A percentile compares a stretch with the other conserved stretches of the same genome.
Conservation (phyloP, 1,284 basidiomycete species). For the Papiliotrema fonsecae region DNA sequence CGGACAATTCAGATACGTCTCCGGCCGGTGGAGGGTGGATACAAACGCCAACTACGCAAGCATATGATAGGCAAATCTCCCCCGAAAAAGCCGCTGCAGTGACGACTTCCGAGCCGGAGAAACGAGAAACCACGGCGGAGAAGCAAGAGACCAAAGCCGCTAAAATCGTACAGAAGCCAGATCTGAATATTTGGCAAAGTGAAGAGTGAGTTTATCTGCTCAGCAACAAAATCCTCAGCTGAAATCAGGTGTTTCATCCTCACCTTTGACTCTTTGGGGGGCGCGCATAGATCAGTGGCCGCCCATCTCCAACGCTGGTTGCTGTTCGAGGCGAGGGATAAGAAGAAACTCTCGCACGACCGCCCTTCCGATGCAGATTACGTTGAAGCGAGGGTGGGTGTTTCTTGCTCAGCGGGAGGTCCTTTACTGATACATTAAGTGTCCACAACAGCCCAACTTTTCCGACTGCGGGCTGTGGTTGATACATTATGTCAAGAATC, state of each 20-base stretch:
- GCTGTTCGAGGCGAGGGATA: slow-evolving; percentile 71
- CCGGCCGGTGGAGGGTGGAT: no score
- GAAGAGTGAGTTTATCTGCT: slow-evolving; percentile 19
- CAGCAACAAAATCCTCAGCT: neutral
- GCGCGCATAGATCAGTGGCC: slow-evolving; percentile 60
- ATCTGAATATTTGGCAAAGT: slow-evolving; percentile 4
- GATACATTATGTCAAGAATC: slow-evolving; percentile 44
- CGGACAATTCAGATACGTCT: no score
- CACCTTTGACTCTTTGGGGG: slow-evolving; percentile 80
- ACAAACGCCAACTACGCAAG: no score
- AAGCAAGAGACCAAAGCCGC: no score
- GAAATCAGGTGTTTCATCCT: slow-evolving; percentile 65
- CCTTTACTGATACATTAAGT: slow-evolving; percentile 51
- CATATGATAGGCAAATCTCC: no score
- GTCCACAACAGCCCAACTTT: slow-evolving; percentile 51
- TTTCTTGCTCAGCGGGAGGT: slow-evolving; percentile 46
- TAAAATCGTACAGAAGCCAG: no score
- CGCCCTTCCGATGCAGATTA: slow-evolving; percentile 48
- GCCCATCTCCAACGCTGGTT: slow-evolving; percentile 67
- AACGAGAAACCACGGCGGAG: no score
- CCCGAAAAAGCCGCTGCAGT: no score
- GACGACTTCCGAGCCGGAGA: no score
- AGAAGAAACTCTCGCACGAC: slow-evolving; percentile 45
- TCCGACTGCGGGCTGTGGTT: slow-evolving; percentile 53
- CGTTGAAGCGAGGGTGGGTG: slow-evolving; percentile 26